These are phyloP conservation scores for Vitis hybrid DNA, from an alignment of 177 flowering plant species.

Conservation along the genomic window DNA sequence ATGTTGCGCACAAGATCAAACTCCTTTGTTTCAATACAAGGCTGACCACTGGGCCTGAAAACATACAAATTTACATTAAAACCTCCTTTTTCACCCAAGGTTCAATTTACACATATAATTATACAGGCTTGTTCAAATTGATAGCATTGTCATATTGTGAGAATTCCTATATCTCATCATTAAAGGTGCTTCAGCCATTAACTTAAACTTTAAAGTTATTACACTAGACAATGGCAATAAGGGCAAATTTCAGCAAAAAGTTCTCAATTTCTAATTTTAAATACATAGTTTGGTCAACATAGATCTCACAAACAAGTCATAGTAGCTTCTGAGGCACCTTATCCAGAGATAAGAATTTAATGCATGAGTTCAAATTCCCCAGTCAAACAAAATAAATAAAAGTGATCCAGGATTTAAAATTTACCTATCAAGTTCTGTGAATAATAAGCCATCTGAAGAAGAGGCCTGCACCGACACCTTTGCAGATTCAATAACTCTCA, in stretches of 20 bases:
- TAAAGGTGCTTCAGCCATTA: too few species aligned
- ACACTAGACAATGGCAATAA: too few species aligned
- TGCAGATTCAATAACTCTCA: constrained; percentile 78
- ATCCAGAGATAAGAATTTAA: too few species aligned
- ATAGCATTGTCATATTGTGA: not conserved
- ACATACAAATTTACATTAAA: not conserved
- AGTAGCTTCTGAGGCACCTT: too few species aligned
- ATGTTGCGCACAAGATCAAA: constrained; percentile 83
- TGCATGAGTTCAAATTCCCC: not conserved
- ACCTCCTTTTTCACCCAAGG: not conserved
- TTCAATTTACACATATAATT: not conserved
- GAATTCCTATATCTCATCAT: too few species aligned
- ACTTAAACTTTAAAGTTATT: too few species aligned
- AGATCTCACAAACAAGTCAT: too few species aligned
- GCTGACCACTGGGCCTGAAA: constrained; percentile 87
- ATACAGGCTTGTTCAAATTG: not conserved
- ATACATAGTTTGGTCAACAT: too few species aligned
- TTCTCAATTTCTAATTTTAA: too few species aligned
- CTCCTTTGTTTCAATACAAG: constrained; percentile 84
- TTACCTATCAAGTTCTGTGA: constrained; percentile 81
- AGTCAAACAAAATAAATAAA: not conserved
- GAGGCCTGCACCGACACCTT: constrained; percentile 45
- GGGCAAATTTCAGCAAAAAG: too few species aligned
- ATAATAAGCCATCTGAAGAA: constrained; percentile 77
- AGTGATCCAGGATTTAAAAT: not conserved